Base-by-base conservation (phyloP, 2,329 filamentous ascomycete species). In the Exserohilum turcica region DNA sequence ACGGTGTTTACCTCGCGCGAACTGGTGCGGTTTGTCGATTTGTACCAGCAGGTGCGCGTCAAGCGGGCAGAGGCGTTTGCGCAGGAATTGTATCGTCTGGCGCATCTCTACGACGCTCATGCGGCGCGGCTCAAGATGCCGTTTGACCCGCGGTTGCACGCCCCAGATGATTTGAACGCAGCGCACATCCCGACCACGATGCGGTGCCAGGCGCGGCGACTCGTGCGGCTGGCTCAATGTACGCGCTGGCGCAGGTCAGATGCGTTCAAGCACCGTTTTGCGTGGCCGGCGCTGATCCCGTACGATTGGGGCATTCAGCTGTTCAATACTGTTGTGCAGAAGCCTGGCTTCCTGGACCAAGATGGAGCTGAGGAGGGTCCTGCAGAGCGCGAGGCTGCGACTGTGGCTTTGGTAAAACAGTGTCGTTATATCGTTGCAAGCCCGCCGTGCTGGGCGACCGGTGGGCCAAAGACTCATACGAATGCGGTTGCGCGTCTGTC, bases 251-350 rank as follows among this genome's bases (percentile, higher is more conserved):
- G 15, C 15, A 13, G 16, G 2, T 40, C 27, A 32, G 40, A 50
- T 1, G 10, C 24, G n/a, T 38, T 21, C 15, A 10, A 15, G 12
- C 48, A 38, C 19, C 51, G 54, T 6, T 59, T 57, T 18, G 31
- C 19, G 2, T 54, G 52, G 29, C 52, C 54, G 43, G 42, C 47
- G 2, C 40, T 60, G 16, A 38, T 60, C 8, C 52, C 54, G 21
- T 60, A 58, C 31, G 50, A 58, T 21, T 52, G 50, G 29, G 38
- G 37, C 8, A 12, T 45, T 15, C 43, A 47, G 5, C 28, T 53
- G 3, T 58, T 56, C 21, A 13, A 43, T 16, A 27, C 48, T 15
- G 3, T 24, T 33, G n/a, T 47, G n/a, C 12, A 21, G 18, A 9
- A 15, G 12, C 16, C 18, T n/a, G 40, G 29, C 2, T 24, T 43